Evolutionary conservation across 768 basidiomycete genomes (phyloP), one percentile per base, ranked within the genome.

Genomic region (Kockovaella imperatae): DNA sequence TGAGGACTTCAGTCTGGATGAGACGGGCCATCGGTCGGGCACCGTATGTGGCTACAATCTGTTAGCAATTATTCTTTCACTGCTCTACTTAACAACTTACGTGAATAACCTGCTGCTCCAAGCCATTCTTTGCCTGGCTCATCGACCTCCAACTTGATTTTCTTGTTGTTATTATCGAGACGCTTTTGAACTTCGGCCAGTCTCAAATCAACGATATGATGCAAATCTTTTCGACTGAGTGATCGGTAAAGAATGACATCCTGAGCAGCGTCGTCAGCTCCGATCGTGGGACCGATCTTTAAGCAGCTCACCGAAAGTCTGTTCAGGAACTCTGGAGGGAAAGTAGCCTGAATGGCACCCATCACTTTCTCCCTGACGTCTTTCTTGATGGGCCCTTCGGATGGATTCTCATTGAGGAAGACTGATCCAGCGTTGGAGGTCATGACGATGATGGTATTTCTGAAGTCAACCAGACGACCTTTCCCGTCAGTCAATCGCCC

Each of bases 1-100:
- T 91, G 61, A 97, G 77, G 29, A 99, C 77, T 62, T 96, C 88
- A 59, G 78, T 83, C 72, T 95, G 91, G 57, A 99, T 91, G 3
- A 86, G 79, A 28, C 90, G 80, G 65, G 87, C 87, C 54, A 96
- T 78, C 1, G 93, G 95, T 34, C 93, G 81, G 47, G 91, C 93
- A 56, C 93, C 90, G 64, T 93, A 95, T 17, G 76, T 74, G 1
- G 87, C 47, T 48, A 43, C 24, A 32, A 43, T 4, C 21, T 7
- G 54, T 45, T 26, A 53, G 47, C 29, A 28, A 10, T 36, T 34
- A 34, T 31, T 24, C 43, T 26, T 4, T 23, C n/a, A 35, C n/a
- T 20, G 25, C 21, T 10, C 6, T 30, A 17, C 45, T 5, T 30
- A 34, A 42, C 35, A 17, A 50, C 48, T 55, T 35, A 48, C 56